Evolutionary conservation across 257 asterid genomes (phyloP), one percentile per base, ranked within the genome.

Genomic region (Phtheirospermum japonicum): DNA sequence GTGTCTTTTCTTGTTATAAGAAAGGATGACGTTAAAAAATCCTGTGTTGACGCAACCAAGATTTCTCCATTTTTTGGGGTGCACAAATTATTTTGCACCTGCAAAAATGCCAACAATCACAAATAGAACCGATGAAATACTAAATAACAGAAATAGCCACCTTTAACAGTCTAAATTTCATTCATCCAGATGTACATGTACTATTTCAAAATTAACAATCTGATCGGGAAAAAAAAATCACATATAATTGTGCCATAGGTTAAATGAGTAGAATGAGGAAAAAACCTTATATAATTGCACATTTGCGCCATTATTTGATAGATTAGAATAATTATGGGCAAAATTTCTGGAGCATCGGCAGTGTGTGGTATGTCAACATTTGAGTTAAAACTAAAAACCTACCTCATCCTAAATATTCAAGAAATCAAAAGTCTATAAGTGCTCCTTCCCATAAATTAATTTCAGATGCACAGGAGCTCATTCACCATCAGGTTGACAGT

Each of bases 31-130:
- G 99, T 92, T 52, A 92, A 75, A 81, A 92, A 92, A 79, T 92
- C 99, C 58, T 92, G 99, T 5, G 99, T 92, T 9, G 99, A 92
- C 66, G 99, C 99, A 71, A 92, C 99, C 96, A 92, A 86, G 66
- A 92, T 86, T 78, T 92, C 97, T 52, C 99, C 99, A 77, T 84
- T 92, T 76, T 92, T 92, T 18, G 99, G 99, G 65, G 99, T 92
- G 81, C 99, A 92, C 63, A 92, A 83, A 76, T 92, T 92, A 82
- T 89, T 89, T 73, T 92, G 99, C 70, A 92, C 99, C 99, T 92
- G 88, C 85, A 89, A 52, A 50, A 77, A 53, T 45, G 64, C 52
- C 62, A 59, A 49, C 43, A 66, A 43, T 71, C 60, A 65, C 8
- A 40, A 33, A 40, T 17, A 26, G 49, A 34, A 52, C 45, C 53